Evolutionary conservation across 345 rosid species (phyloP).

Genomic region (Durio zibethinus): DNA sequence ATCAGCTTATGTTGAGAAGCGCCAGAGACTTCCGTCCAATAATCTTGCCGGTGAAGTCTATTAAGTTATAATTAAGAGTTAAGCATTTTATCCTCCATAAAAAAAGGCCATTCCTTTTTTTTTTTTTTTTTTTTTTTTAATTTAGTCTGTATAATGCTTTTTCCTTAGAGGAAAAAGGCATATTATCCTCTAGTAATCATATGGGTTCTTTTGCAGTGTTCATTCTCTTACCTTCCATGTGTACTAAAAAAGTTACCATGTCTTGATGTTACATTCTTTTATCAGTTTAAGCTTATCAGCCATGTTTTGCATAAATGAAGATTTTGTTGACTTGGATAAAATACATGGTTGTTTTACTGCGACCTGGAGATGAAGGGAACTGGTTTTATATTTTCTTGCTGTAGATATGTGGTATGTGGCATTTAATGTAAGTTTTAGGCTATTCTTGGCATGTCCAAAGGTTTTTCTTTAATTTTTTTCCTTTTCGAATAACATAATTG

Average conservation of each 20-base stretch:
- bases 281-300: neutral
- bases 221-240: neutral
- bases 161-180: neutral
- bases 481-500: neutral
- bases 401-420: neutral
- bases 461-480: neutral
- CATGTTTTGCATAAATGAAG: neutral
- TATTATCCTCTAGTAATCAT: neutral
- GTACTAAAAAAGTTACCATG: neutral
- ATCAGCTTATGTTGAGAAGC: slow-evolving; percentile 75
- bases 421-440: neutral
- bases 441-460: neutral
- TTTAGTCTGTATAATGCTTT: neutral
- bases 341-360: neutral
- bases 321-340: neutral
- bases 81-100: neutral
- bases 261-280: neutral
- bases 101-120: neutral
- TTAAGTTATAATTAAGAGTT: slow-evolving; percentile 18
- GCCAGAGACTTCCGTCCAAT: slow-evolving; percentile 69
- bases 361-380: neutral
- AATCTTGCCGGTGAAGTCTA: slow-evolving; percentile 45
- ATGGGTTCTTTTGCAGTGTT: neutral
- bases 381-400: neutral
- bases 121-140: no score